Conservation (phyloP, 495 filamentous ascomycete species). For the Staphylotrichum tortipilum region DNA sequence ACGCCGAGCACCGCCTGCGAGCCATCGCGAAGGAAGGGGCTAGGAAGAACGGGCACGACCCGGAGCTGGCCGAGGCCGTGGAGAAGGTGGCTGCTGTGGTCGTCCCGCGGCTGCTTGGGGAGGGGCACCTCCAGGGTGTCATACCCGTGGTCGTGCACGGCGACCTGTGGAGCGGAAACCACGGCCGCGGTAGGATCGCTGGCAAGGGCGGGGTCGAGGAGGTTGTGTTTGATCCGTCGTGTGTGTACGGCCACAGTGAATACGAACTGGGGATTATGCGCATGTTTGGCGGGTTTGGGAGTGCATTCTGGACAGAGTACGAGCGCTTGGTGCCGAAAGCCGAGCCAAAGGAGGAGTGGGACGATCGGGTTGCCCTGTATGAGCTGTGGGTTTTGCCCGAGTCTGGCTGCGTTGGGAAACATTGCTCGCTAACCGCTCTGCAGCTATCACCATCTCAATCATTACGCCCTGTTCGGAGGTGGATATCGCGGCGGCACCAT, state of each 20-base stretch:
- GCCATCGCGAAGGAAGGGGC: constrained; percentile 52
- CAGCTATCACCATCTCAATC: constrained; percentile 87
- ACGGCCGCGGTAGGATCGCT: constrained; percentile 55
- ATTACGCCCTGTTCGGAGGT: constrained; percentile 74
- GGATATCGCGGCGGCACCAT: constrained; percentile 66
- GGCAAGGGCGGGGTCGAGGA: constrained; percentile 55
- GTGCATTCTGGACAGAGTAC: constrained; percentile 66
- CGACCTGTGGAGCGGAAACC: constrained; percentile 87
- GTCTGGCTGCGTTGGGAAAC: background rate
- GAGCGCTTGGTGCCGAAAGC: constrained; percentile 63
- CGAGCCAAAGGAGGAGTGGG: constrained; percentile 76
- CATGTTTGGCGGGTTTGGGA: constrained; percentile 89
- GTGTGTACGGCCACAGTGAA: constrained; percentile 77
- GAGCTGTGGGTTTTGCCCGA: constrained; percentile 57
- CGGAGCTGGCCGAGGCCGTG: constrained; percentile 50
- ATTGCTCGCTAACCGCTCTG: constrained; percentile 1
- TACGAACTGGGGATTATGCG: constrained; percentile 90
- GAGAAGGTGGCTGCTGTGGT: constrained; percentile 52
- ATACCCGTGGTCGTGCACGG: constrained; percentile 77
- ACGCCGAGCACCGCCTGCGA: constrained; percentile 61
- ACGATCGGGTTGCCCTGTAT: constrained; percentile 71
- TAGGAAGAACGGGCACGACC: constrained; percentile 54
- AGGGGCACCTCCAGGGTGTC: constrained; percentile 53
- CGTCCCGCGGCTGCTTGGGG: constrained; percentile 64
- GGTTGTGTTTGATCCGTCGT: constrained; percentile 74